Evolutionary conservation across 495 filamentous ascomycete species (phyloP).

Genomic region (Penicillium canariense): DNA sequence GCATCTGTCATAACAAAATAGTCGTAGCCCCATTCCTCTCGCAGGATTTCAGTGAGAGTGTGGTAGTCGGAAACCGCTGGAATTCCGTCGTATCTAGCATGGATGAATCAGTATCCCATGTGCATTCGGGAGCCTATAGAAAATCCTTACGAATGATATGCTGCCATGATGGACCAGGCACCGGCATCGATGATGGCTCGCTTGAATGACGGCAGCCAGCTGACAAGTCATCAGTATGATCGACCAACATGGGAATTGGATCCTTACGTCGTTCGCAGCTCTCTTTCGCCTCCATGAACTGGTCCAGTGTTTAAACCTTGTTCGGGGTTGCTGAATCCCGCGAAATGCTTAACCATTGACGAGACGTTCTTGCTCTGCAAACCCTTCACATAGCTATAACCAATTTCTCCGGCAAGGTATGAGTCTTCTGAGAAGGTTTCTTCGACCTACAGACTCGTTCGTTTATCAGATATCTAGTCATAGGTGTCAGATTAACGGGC

Average conservation of each 20-base stretch:
- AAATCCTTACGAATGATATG: constrained; percentile 56
- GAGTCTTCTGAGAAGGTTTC: constrained; percentile 67
- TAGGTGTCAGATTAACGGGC: too few relatives aligned
- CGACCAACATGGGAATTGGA: neutral
- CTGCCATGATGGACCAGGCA: constrained; percentile 64
- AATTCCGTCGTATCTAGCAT: constrained; percentile 56
- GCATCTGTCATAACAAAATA: constrained; percentile 61
- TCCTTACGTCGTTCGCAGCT: constrained; percentile 58
- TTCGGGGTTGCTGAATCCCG: constrained; percentile 61
- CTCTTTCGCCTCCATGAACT: constrained; percentile 66
- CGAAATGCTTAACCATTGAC: constrained; percentile 69
- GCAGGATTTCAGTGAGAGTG: constrained; percentile 62
- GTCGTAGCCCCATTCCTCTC: constrained; percentile 68
- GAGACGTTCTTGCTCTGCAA: constrained; percentile 62
- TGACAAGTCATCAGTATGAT: constrained; percentile 6
- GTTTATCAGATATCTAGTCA: neutral
- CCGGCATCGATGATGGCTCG: constrained; percentile 65
- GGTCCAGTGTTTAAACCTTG: constrained; percentile 68
- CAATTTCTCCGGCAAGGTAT: constrained; percentile 59
- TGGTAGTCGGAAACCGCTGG: constrained; percentile 60
- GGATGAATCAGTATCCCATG: neutral
- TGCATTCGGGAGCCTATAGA: neutral
- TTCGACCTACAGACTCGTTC: constrained; percentile 47
- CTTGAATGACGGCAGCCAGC: constrained; percentile 64
- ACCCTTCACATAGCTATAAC: constrained; percentile 58